Evolutionary conservation across 495 filamentous ascomycete genomes (phyloP), one percentile per base, ranked within the genome.

Genomic region (Penicillium herquei): DNA sequence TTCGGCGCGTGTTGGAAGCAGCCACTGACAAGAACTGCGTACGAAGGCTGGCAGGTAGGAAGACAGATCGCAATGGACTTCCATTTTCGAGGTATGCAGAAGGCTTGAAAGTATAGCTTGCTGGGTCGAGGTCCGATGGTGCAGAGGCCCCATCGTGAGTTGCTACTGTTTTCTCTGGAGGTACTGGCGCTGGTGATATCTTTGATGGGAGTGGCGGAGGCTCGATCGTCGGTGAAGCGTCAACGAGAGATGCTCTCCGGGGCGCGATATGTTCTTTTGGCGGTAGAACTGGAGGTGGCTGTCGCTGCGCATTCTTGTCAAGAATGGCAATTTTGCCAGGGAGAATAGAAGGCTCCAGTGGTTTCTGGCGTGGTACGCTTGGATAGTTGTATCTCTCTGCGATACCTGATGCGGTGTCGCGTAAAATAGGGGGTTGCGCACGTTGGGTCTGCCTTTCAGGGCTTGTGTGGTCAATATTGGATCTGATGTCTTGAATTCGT

Each of bases 61-160:
- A 96, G 47, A 98, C 77, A 0, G 92, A 88, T 33, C 94, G 87
- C 13, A 98, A 78, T 16, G 91, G 88, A 2, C 83, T 83, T 12
- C 92, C 92, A 58, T 89, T 93, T 65, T 98, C 94, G 13, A 96
- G 83, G 58, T 90, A 91, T 1, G 91, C 90, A 1, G 89, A 86
- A 2, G 93, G 87, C 50, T 87, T 87, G 75, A 98, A 97, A 10
- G 88, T 90, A 64, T 82, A 88, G 17, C 76, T 73, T n/a, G 79
- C 72, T 3, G 76, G 74, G 58, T 81, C 70, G 17, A 77, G 69
- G 21, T 73, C 74, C 16, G 61, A 54, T 21, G 54, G 70, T 54
- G 46, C 64, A 39, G 54, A 59, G 40, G 26, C 59, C 8, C 59
- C 21, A 9, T 58, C 66, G n/a, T 74, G 62, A 5, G 59, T 61